phyloP scores from a whole-genome alignment of 768 basidiomycete genomes.

The Mrakia frigida region DNA sequence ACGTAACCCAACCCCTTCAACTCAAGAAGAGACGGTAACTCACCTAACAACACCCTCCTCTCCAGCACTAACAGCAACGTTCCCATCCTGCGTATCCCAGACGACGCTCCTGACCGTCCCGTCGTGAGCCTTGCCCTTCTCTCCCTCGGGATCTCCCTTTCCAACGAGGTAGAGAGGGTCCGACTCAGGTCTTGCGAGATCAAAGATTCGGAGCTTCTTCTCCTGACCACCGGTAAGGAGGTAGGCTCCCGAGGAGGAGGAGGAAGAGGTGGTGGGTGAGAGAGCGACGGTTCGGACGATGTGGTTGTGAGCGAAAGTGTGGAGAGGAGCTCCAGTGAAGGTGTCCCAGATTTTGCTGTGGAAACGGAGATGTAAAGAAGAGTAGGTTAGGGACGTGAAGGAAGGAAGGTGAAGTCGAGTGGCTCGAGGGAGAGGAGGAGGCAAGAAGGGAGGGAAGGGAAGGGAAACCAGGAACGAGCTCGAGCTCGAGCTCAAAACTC shows the following conservation, averaged over 20 bases:
- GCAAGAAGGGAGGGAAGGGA: conserved; percentile 6
- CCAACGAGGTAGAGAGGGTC: conserved; percentile 75
- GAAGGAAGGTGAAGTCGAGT: conserved; percentile 27
- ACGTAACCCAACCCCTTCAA: too few species aligned
- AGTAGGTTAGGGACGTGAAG: neutral
- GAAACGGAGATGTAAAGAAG: conserved; percentile 27
- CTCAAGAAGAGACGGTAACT: conserved; percentile 34
- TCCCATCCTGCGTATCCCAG: conserved; percentile 74
- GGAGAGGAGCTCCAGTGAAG: conserved; percentile 74
- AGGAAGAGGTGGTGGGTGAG: conserved; percentile 50
- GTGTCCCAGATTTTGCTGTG: conserved; percentile 93
- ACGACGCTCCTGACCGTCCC: conserved; percentile 88
- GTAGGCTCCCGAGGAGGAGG: conserved; percentile 49
- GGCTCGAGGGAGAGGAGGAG: neutral
- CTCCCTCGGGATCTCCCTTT: conserved; percentile 44
- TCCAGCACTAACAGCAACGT: conserved; percentile 76
- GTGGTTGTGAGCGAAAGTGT: conserved; percentile 97
- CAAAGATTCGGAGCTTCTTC: conserved; percentile 94
- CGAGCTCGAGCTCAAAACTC: conserved; percentile 43
- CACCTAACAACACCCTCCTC: conserved; percentile 91
- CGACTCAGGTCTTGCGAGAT: conserved; percentile 77
- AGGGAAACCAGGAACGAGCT: neutral
- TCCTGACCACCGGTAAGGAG: conserved; percentile 91
- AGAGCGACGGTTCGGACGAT: conserved; percentile 94
- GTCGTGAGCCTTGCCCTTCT: conserved; percentile 62